Evolutionary conservation across 345 rosid species (phyloP).

Genomic region (Acer negundo): DNA sequence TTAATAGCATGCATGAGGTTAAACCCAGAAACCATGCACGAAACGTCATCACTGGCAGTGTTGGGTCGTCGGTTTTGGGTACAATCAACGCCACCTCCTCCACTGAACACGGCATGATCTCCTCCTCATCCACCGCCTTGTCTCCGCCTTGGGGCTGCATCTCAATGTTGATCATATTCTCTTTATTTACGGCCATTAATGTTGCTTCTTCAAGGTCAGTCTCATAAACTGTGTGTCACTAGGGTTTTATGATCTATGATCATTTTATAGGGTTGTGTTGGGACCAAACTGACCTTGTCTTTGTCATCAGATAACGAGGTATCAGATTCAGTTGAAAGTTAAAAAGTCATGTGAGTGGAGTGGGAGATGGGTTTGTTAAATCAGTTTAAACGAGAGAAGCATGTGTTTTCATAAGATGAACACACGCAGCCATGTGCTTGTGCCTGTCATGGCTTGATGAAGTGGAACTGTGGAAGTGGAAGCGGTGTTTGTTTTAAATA

Average conservation of each 20-base stretch:
- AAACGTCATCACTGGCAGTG: slow-evolving; percentile 89
- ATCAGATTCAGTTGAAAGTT: neutral
- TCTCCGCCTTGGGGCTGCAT: slow-evolving; percentile 27
- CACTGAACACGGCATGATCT: slow-evolving; percentile 52
- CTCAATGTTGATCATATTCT: slow-evolving; percentile 28
- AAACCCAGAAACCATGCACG: slow-evolving; percentile 95
- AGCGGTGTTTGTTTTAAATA: too few relatives aligned
- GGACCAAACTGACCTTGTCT: neutral
- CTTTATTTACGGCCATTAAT: slow-evolving; percentile 32
- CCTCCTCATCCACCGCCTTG: slow-evolving; percentile 9
- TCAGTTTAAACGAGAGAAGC: neutral
- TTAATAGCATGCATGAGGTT: slow-evolving; percentile 65
- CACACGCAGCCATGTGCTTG: neutral
- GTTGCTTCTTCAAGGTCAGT: neutral
- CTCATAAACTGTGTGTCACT: neutral
- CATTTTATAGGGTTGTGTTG: neutral
- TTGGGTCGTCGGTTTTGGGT: slow-evolving; percentile 94
- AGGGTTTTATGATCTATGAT: too few relatives aligned
- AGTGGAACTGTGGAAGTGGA: too few relatives aligned
- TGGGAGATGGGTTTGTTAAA: neutral
- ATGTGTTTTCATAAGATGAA: neutral
- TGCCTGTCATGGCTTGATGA: too few relatives aligned
- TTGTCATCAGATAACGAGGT: neutral
- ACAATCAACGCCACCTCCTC: slow-evolving; percentile 96
- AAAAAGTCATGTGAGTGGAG: neutral